phyloP scores from a whole-genome alignment of 306 rosid genomes.

The Rosa multiflora region DNA sequence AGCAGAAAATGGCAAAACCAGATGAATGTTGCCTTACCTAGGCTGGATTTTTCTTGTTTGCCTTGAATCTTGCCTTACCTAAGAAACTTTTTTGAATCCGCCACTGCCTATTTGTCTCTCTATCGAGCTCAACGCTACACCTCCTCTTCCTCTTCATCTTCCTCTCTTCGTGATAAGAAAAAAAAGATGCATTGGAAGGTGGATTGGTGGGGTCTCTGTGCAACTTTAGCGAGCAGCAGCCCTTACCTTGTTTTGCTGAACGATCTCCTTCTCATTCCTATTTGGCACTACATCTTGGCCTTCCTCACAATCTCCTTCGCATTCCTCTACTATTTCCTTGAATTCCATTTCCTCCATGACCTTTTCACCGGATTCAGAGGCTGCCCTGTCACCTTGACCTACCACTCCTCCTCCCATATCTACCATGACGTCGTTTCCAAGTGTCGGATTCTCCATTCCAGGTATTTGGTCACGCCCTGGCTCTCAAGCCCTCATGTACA shows the following conservation, averaged over 20 bases:
- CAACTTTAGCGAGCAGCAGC: neutral
- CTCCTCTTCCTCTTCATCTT: too few relatives aligned
- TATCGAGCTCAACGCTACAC: too few relatives aligned
- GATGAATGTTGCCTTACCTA: too few relatives aligned
- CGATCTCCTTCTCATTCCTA: constrained; percentile 51
- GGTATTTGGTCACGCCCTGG: constrained; percentile 77
- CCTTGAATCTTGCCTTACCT: too few relatives aligned
- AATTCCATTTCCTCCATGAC: constrained; percentile 63
- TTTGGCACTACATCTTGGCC: constrained; percentile 43
- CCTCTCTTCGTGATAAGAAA: too few relatives aligned
- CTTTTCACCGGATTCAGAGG: constrained; percentile 60
- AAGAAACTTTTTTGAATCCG: too few relatives aligned
- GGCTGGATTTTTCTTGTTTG: too few relatives aligned
- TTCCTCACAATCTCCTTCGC: constrained; percentile 1
- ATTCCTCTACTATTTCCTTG: constrained; percentile 66
- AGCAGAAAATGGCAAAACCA: too few relatives aligned
- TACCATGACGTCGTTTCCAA: constrained; percentile 71
- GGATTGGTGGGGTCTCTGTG: too few relatives aligned
- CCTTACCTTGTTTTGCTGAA: constrained; percentile 48
- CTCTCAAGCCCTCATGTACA: constrained; percentile 83
- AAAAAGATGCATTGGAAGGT: too few relatives aligned
- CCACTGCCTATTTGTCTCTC: too few relatives aligned
- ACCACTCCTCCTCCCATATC: constrained; percentile 45
- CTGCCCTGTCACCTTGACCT: constrained; percentile 44
- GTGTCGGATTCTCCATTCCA: constrained; percentile 68